Percentiles rank a stretch among this genome's conserved stretches.
Evolutionary conservation across 192 early-diverging fungal species (phyloP).

Genomic region (Jimgerdemannia flammicorona): DNA sequence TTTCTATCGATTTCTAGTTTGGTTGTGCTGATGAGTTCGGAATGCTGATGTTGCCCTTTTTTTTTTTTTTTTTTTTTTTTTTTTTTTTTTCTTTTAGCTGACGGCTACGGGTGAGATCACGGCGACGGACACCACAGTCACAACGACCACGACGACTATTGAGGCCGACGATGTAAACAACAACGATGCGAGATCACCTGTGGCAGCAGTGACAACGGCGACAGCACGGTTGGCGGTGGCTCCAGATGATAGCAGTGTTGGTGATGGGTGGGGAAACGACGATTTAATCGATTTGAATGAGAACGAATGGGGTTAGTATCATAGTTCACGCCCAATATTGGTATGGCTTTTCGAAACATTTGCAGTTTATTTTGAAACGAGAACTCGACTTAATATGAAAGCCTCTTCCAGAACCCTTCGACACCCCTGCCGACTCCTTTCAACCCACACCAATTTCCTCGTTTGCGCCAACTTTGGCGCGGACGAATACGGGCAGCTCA

Average conservation of each 20-base stretch:
- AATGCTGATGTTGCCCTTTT: neutral
- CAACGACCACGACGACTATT: constrained; percentile 10
- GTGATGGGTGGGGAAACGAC: constrained; percentile 16
- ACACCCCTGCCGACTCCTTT: neutral
- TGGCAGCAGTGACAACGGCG: constrained; percentile 5
- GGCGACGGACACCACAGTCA: constrained; percentile 5
- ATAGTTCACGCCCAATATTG: neutral
- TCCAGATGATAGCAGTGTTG: constrained; percentile 16
- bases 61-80: constrained; percentile 9
- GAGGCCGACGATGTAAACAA: constrained; percentile 8
- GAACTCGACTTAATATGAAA: neutral
- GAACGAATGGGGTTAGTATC: constrained; percentile 34
- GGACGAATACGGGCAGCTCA: neutral
- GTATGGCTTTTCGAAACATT: neutral
- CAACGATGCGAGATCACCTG: too few species aligned
- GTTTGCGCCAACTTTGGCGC: neutral
- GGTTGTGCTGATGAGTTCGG: neutral
- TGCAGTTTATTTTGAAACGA: neutral
- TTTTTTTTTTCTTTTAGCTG: constrained; percentile 20
- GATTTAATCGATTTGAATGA: constrained; percentile 28
- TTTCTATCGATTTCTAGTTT: neutral
- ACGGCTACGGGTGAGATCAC: constrained; percentile 31
- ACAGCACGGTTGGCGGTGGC: constrained; percentile 26
- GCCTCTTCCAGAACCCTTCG: neutral
- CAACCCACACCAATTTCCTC: neutral